phyloP scores from a whole-genome alignment of 768 basidiomycete species.

The Favolaschia claudopus region DNA sequence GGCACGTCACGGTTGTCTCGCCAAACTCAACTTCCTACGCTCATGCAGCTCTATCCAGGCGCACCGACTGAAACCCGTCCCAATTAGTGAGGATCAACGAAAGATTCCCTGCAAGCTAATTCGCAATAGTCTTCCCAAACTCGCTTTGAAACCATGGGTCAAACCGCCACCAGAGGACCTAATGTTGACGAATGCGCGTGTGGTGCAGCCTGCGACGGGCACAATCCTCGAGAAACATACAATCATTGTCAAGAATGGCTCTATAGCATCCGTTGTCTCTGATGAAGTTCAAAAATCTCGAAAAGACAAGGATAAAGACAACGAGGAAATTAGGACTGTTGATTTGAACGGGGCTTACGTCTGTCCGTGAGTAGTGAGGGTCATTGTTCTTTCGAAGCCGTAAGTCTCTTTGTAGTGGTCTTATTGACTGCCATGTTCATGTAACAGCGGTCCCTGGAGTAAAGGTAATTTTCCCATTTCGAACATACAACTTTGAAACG shows the following conservation, averaged over 20 bases:
- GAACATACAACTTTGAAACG: neutral
- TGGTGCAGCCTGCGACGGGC: constrained; percentile 41
- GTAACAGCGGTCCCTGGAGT: constrained; percentile 50
- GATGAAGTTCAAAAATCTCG: neutral
- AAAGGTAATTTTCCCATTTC: constrained; percentile 11
- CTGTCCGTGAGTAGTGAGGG: constrained; percentile 41
- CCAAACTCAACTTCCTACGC: neutral
- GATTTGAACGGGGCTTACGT: constrained; percentile 46
- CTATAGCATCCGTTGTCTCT: constrained; percentile 33
- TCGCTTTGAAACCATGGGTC: constrained; percentile 47
- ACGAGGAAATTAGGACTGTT: constrained; percentile 22
- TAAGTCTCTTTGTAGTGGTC: constrained; percentile 32
- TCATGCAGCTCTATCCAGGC: constrained; percentile 8
- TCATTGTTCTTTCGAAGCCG: neutral
- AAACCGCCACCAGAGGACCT: constrained; percentile 27
- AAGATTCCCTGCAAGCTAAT: neutral
- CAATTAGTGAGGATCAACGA: constrained; percentile 11
- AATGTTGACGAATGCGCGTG: constrained; percentile 39
- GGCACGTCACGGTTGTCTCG: too few species aligned
- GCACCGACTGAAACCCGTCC: constrained; percentile 27
- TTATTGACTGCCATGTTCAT: constrained; percentile 56
- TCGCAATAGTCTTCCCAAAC: constrained; percentile 39
- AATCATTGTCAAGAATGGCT: constrained; percentile 38
- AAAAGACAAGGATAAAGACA: constrained; percentile 15
- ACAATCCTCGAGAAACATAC: constrained; percentile 34